phyloP scores from a whole-genome alignment of 2,329 filamentous ascomycete species.

The Colletotrichum gloeosporioides region DNA sequence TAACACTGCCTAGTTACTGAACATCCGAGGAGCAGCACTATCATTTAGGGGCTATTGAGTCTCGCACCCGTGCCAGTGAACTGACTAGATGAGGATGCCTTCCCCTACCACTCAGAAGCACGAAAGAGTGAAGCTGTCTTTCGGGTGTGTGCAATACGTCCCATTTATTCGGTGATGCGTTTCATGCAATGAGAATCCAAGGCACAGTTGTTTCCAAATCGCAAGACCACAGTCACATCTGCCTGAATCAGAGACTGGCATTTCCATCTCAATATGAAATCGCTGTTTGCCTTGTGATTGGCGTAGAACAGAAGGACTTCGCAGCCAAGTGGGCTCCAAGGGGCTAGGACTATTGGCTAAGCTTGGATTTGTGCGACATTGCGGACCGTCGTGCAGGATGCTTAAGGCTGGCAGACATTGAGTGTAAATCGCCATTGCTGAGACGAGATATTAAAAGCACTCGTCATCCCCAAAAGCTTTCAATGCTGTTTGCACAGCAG shows the following conservation, averaged over 20 bases:
- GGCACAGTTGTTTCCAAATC: neutral
- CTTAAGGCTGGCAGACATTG: neutral
- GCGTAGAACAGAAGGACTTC: neutral
- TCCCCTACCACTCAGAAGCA: neutral
- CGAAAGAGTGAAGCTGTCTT: fast-evolving
- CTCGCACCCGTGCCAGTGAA: neutral
- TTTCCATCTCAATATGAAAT: neutral
- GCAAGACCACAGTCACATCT: neutral
- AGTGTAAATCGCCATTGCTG: neutral
- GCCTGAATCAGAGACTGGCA: neutral
- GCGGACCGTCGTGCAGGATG: neutral
- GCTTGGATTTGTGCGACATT: neutral
- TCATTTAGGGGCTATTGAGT: neutral
- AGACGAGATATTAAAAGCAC: neutral
- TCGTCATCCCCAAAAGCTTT: neutral
- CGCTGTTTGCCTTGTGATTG: neutral
- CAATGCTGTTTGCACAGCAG: neutral
- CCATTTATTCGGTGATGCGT: neutral
- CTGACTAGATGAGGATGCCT: neutral
- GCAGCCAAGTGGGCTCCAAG: neutral
- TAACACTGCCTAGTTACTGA: too few species aligned
- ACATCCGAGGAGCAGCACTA: neutral
- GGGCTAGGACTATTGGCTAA: neutral
- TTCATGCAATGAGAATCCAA: fast-evolving
- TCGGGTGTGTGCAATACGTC: neutral